Base-by-base conservation (phyloP, 345 rosid species). In the Salix exigua region DNA sequence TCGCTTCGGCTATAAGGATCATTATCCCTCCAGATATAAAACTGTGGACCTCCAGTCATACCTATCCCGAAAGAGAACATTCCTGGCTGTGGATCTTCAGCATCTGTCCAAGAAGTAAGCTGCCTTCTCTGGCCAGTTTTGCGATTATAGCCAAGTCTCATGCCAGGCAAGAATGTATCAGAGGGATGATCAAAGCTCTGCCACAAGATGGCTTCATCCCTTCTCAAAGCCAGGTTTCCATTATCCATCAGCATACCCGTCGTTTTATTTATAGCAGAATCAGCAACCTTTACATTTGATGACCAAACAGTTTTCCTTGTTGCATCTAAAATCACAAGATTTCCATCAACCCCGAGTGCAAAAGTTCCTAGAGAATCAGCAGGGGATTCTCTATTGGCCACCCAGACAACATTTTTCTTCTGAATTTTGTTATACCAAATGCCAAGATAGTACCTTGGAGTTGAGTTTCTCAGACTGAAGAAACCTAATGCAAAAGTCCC, bases 181-280 rank as follows among this genome's bases (percentile, higher is more conserved):
- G 61, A 63, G 19, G 75, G 75, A 33, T 72, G 30, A 55, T 72
- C 44, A 72, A 72, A 72, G 21, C 75, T 72, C 23, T 55, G 70
- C 77, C 77, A 74, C 51, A 74, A 19, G 58, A 17, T 18, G 58
- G 58, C n/a, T 51, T 51, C 58, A 6, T 19, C 58, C 19, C 58
- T 51, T 51, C 23, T 19, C 58, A 51, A 51, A 17, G 19, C 21
- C 19, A 51, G n/a, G n/a, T 18, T 51, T 51, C 58, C 58, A 19
- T 19, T 51, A 51, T 51, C 58, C 58, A 19, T 51, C 7, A 51
- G 58, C 9, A 51, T 2, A 19, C 58, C 58, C 7, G 19, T 2
- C 2, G 8, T 51, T n/a, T 19, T 51, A 17, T 19, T 19, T 51
- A 51, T 51, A 51, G 58, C 10, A 17, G 58, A 51, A 51, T 51